Evolutionary conservation across 768 basidiomycete species (phyloP).

Genomic region (Serendipita indica): DNA sequence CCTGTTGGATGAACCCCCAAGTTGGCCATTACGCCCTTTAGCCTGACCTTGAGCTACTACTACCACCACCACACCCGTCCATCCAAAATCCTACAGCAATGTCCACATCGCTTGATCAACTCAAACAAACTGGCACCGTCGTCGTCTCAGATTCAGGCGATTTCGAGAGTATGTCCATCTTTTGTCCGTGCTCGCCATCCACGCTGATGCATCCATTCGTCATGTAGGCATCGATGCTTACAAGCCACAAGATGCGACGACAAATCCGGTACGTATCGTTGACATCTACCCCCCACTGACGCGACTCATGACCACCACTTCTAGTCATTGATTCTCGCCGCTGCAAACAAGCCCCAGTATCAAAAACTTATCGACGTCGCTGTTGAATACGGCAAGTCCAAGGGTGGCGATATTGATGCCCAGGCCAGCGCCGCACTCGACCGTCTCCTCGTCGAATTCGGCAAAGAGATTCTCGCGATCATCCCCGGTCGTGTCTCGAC

Average conservation of each 20-base stretch:
- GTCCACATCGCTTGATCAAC: conserved; percentile 29
- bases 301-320: conserved; percentile 7
- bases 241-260: conserved; percentile 98
- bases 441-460: conserved; percentile 93
- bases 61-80: neutral
- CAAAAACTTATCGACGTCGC: conserved; percentile 63
- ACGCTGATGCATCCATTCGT: conserved; percentile 5
- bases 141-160: conserved; percentile 98
- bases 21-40: conserved; percentile 3
- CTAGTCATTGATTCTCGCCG: conserved; percentile 54
- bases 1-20: neutral
- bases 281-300: conserved; percentile 4
- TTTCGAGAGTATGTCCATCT: conserved; percentile 50
- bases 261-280: conserved; percentile 57
- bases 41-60: neutral
- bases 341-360: conserved; percentile 82
- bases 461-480: conserved; percentile 84
- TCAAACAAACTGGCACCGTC: conserved; percentile 86
- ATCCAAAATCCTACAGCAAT: conserved; percentile 14
- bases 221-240: conserved; percentile 77
- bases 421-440: conserved; percentile 74
- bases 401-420: conserved; percentile 60
- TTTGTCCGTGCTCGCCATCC: conserved; percentile 1
- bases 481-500: conserved; percentile 98
- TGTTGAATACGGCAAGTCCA: conserved; percentile 57